Percentiles rank a stretch among this genome's conserved stretches.
These are phyloP conservation scores for Saraca asoca DNA, from an alignment of 331 rosid species.

Conservation along the genomic window DNA sequence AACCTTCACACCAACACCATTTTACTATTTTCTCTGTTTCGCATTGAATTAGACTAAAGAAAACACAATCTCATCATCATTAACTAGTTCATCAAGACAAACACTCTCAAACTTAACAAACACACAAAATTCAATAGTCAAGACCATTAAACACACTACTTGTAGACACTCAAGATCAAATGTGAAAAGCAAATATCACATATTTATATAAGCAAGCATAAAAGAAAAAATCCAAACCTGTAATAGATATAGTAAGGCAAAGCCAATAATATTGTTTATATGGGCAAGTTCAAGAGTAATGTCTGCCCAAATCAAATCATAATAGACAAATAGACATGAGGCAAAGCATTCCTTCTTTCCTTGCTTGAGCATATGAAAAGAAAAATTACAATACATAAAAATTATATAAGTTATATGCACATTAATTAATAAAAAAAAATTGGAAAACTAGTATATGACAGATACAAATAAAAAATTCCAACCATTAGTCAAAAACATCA, in stretches of 20 bases:
- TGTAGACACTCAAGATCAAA: no score
- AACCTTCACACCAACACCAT: no score
- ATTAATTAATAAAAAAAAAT: neutral
- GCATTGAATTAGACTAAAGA: neutral
- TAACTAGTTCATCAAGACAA: slow-evolving; percentile 26
- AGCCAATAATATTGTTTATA: slow-evolving; percentile 90
- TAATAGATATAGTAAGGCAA: slow-evolving; percentile 86
- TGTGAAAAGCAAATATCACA: no score
- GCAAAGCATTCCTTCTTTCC: slow-evolving; percentile 99
- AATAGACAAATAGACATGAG: slow-evolving; percentile 96
- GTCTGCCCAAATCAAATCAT: slow-evolving; percentile 85
- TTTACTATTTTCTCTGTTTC: no score
- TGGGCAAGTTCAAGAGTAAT: slow-evolving; percentile 91
- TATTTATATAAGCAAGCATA: no score
- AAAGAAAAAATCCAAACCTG: slow-evolving; percentile 58
- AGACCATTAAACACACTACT: no score
- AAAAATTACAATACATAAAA: slow-evolving; percentile 20
- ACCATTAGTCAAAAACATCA: no score
- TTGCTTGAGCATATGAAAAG: slow-evolving; percentile 48
- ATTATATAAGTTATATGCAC: slow-evolving; percentile 4
- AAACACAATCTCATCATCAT: slow-evolving; percentile 2
- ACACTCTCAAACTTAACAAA: no score
- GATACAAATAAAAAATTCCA: neutral
- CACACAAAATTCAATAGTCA: neutral
- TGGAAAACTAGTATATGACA: slow-evolving; percentile 19